Evolutionary conservation across 73 alveolate genomes (phyloP).

Genomic region (Paramecium pentaurelia): DNA sequence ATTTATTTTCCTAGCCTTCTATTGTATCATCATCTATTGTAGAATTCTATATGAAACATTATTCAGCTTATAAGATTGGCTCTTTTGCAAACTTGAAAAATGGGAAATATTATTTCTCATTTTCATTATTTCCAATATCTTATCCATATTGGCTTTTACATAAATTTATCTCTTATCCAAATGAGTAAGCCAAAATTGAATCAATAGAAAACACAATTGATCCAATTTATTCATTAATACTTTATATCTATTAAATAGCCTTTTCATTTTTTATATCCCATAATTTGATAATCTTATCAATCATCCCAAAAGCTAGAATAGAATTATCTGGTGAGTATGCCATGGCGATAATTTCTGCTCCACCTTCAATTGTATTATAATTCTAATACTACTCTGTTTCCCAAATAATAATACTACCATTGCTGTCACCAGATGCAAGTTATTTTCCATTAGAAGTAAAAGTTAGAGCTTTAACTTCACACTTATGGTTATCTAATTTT

Average conservation of each 20-base stretch:
- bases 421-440: neutral
- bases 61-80: neutral
- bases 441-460: neutral
- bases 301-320: neutral
- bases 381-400: neutral
- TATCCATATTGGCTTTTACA: neutral
- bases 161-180: neutral
- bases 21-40: neutral
- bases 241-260: neutral
- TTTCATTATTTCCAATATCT: neutral
- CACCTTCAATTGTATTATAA: neutral
- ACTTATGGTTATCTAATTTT: neutral
- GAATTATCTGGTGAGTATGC: neutral
- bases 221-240: neutral
- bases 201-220: neutral
- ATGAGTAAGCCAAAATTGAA: neutral
- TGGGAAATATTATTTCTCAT: neutral
- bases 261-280: neutral
- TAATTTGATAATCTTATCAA: neutral
- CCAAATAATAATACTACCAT: neutral
- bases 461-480: neutral
- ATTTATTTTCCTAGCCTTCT: too few species aligned
- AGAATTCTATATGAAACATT: neutral
- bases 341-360: neutral
- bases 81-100: neutral